A percentile compares a stretch with the other conserved stretches of the same genome.
Evolutionary conservation across 306 rosid genomes (phyloP).

Genomic region (Cucumis cinereus): DNA sequence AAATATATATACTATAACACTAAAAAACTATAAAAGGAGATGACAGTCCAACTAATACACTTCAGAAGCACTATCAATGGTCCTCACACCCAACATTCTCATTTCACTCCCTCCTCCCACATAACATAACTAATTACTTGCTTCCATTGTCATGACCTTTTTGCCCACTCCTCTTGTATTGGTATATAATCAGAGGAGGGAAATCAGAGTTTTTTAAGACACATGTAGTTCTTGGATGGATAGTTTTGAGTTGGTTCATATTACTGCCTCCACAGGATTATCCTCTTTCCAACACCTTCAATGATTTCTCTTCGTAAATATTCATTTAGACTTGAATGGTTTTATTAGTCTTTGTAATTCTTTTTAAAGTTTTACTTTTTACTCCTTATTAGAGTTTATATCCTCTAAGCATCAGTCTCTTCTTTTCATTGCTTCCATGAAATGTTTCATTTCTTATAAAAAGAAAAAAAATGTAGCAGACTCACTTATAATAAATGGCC

Average conservation of each 20-base stretch:
- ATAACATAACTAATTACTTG: too few relatives aligned
- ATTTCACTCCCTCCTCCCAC: too few relatives aligned
- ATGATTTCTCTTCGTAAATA: neutral
- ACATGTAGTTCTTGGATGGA: neutral
- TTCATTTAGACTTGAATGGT: neutral
- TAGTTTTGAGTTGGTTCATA: neutral
- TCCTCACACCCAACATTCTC: too few relatives aligned
- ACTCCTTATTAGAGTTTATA: neutral
- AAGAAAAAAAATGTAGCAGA: constrained; percentile 2
- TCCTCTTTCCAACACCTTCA: neutral
- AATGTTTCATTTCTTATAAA: neutral
- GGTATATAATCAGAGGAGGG: too few relatives aligned
- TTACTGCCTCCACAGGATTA: neutral
- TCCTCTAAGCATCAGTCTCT: neutral
- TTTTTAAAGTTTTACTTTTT: too few relatives aligned
- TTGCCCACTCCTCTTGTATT: too few relatives aligned
- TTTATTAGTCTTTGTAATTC: neutral
- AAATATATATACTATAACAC: too few relatives aligned
- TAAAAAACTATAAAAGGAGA: too few relatives aligned
- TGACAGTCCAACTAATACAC: too few relatives aligned
- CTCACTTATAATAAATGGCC: constrained; percentile 71
- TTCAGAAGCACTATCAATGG: too few relatives aligned
- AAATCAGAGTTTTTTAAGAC: neutral
- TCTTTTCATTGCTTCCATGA: neutral
- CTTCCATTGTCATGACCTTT: too few relatives aligned